phyloP scores from a whole-genome alignment of 495 filamentous ascomycete species.

The Cladorrhinum samala region DNA sequence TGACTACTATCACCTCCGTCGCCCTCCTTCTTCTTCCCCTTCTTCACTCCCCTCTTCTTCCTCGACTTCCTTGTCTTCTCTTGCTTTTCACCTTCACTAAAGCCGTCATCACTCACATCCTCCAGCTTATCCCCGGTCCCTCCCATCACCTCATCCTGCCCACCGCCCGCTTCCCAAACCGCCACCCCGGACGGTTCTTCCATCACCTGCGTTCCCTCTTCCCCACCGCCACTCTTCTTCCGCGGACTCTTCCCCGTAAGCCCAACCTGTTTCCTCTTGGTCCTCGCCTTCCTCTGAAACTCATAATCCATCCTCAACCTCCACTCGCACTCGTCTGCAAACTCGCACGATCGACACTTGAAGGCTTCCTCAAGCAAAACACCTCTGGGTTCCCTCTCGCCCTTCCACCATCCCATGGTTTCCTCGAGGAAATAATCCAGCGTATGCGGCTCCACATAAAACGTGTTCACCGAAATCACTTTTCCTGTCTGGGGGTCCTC shows the following conservation, averaged over 20 bases:
- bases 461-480: constrained; percentile 57
- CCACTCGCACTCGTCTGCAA: constrained; percentile 50
- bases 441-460: constrained; percentile 58
- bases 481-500: constrained; percentile 43
- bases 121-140: too few species aligned
- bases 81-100: too few species aligned
- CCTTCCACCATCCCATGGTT: constrained; percentile 83
- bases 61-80: too few species aligned
- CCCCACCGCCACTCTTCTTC: background rate
- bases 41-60: too few species aligned
- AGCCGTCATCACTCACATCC: too few species aligned
- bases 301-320: constrained; percentile 33
- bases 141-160: too few species aligned
- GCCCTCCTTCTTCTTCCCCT: too few species aligned
- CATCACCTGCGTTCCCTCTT: background rate
- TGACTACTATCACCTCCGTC: too few species aligned
- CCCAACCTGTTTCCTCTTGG: background rate
- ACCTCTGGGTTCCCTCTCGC: constrained; percentile 67
- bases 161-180: too few species aligned
- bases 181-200: too few species aligned
- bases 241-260: background rate
- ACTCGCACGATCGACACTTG: constrained; percentile 68
- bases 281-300: constrained; percentile 12
- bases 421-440: constrained; percentile 60
- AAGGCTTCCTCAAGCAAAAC: constrained; percentile 84